These are phyloP conservation scores for Cryptococcus neoformans DNA, from an alignment of 1,284 basidiomycete genomes.

Conservation along the genomic window DNA sequence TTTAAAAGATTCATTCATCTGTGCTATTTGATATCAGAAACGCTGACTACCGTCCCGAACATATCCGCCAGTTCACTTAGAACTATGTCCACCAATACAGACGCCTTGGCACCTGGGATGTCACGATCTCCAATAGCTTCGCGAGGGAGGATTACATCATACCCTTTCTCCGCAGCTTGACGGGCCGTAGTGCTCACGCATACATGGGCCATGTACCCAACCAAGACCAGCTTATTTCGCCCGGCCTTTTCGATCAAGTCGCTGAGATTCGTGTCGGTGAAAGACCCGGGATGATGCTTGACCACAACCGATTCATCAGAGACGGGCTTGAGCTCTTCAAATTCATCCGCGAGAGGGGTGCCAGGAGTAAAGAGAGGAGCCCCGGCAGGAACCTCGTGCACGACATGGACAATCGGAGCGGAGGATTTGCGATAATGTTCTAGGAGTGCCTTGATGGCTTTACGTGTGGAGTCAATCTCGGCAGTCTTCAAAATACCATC, in stretches of 20 bases:
- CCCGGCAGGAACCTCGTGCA: constrained; percentile 21
- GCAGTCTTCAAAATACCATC: constrained; percentile 17
- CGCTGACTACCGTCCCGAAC: constrained; percentile 5
- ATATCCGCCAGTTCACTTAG: constrained; percentile 11
- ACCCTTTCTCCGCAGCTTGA: constrained; percentile 24
- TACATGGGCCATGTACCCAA: constrained; percentile 31
- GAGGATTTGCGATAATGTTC: constrained; percentile 14
- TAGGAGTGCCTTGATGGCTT: constrained; percentile 15
- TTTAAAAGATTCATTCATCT: too few relatives aligned
- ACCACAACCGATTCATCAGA: constrained; percentile 16
- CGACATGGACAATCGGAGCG: constrained; percentile 19
- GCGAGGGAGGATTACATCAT: constrained; percentile 19
- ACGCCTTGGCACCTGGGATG: constrained; percentile 23
- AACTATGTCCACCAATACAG: constrained; percentile 8
- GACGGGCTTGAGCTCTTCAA: constrained; percentile 17
- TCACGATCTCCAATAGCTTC: constrained; percentile 31
- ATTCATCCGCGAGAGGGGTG: constrained; percentile 24
- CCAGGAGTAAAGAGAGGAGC: constrained; percentile 27
- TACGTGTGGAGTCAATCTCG: constrained; percentile 18
- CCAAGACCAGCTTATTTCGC: constrained; percentile 16
- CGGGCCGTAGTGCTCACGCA: constrained; percentile 28
- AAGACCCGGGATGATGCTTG: constrained; percentile 25
- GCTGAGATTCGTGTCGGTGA: constrained; percentile 24
- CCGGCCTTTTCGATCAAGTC: constrained; percentile 12
- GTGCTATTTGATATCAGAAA: background rate